Evolutionary conservation across 176 grass and related monocot species (phyloP).

Genomic region (Oryza punctata): DNA sequence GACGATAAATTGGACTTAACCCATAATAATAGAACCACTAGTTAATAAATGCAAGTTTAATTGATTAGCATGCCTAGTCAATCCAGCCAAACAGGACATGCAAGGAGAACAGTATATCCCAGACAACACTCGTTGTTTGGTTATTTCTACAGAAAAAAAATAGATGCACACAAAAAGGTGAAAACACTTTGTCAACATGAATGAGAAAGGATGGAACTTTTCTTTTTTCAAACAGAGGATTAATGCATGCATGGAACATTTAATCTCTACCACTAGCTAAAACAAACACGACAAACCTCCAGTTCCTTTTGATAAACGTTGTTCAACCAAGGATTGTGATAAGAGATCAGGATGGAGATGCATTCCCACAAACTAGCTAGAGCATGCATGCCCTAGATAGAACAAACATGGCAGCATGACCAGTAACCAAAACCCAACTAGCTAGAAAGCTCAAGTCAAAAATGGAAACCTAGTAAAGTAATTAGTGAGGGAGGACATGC

Average conservation of each 20-base stretch:
- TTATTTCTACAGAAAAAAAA: constrained; percentile 3
- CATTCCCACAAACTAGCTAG: background rate
- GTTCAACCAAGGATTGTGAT: background rate
- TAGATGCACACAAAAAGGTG: constrained; percentile 8
- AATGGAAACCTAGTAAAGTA: constrained; percentile 31
- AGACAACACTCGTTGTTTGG: background rate
- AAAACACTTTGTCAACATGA: constrained; percentile 19
- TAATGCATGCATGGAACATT: constrained; percentile 22
- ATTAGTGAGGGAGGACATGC: constrained; percentile 20
- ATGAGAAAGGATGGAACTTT: background rate
- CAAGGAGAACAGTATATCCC: background rate
- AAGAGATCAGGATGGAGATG: background rate
- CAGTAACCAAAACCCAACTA: constrained; percentile 10
- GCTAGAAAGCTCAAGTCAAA: constrained; percentile 41
- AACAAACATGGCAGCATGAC: constrained; percentile 7
- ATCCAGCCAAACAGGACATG: background rate
- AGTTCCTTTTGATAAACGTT: background rate
- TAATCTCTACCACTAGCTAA: background rate
- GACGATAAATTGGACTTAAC: too few species aligned
- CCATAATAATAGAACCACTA: too few species aligned
- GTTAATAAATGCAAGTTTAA: background rate
- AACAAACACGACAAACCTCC: constrained; percentile 23
- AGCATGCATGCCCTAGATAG: background rate
- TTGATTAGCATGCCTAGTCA: background rate
- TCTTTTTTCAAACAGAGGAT: constrained; percentile 1